Base-by-base conservation (phyloP, 768 basidiomycete genomes). In the Tricholoma hemisulphureum region DNA sequence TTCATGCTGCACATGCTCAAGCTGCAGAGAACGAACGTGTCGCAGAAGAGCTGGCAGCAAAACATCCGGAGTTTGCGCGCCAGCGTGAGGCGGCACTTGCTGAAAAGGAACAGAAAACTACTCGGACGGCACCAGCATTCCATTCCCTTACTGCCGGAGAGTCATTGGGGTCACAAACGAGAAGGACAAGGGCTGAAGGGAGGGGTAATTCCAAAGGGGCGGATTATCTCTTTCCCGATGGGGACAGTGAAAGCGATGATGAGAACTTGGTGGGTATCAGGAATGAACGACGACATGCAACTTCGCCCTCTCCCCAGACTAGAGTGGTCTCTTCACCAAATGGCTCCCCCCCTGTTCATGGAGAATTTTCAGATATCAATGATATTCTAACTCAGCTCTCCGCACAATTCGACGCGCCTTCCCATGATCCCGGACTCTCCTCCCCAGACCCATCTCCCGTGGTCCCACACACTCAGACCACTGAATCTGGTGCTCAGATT, bases 321-420 rank as follows among this genome's bases (percentile, higher is more conserved):
- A 63, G 66, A 54, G 65, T 69, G 58, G 63, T 64, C 59, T 68
- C 77, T 48, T 71, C 80, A 53, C 67, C 75, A 24, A 67, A 72
- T 64, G 77, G 75, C 51, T 76, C 84, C 28, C 76, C 83, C 21
- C 70, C 79, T 48, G 80, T 82, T 37, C 77, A 80, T 16, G 78
- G 78, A 26, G 86, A 84, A 65, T 89, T 87, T 68, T 78, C 82
- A 43, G 89, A 91, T 64, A 83, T 92, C 58, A 85, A 80, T 66
- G 90, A 91, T 65, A 91, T 91, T 55, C 72, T 92, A 56, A 86
- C 81, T 65, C 89, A 91, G 63, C 80, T 90, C 34, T 84, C 86
- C 23, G 77, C 83, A 4, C 85, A 86, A 58, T 88, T 92, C 57
- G 88, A 86, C 59, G 76, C 82, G 20, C 80, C 81, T 55, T 69